These are phyloP conservation scores for Coemansia sp. DNA, from an alignment of 192 early-diverging fungal species.

Conservation along the genomic window DNA sequence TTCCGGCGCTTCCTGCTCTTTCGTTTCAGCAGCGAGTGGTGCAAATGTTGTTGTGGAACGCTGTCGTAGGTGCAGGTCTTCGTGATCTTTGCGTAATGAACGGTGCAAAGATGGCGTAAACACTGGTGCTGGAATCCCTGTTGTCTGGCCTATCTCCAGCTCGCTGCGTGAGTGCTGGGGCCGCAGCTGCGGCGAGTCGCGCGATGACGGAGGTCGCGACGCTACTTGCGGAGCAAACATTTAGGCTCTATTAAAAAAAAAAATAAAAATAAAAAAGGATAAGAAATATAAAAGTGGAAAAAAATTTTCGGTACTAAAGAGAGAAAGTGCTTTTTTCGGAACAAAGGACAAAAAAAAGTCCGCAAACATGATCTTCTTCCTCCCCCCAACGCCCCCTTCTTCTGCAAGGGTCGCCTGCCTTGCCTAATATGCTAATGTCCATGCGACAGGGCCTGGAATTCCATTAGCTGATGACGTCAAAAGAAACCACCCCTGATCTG, in stretches of 20 bases:
- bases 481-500: background rate
- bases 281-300: background rate
- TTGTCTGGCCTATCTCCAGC: constrained; percentile 22
- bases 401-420: background rate
- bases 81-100: constrained; percentile 34
- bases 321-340: too few species aligned
- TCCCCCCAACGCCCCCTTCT: background rate
- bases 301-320: background rate
- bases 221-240: constrained; percentile 47
- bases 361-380: background rate
- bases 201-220: constrained; percentile 37
- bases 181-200: constrained; percentile 31
- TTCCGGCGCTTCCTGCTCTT: background rate
- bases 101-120: constrained; percentile 36
- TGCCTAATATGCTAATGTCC: background rate
- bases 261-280: background rate
- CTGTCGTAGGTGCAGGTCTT: constrained; percentile 1
- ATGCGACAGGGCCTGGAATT: background rate
- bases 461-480: background rate
- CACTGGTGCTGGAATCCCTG: constrained; percentile 26
- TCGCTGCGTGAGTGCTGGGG: constrained; percentile 34
- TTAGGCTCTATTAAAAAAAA: background rate
- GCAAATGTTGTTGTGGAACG: too few species aligned
- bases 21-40: too few species aligned
- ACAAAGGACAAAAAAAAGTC: background rate